Evolutionary conservation across 2,329 filamentous ascomycete genomes (phyloP), one percentile per base, ranked within the genome.

Genomic region (Claviceps fusiformis): DNA sequence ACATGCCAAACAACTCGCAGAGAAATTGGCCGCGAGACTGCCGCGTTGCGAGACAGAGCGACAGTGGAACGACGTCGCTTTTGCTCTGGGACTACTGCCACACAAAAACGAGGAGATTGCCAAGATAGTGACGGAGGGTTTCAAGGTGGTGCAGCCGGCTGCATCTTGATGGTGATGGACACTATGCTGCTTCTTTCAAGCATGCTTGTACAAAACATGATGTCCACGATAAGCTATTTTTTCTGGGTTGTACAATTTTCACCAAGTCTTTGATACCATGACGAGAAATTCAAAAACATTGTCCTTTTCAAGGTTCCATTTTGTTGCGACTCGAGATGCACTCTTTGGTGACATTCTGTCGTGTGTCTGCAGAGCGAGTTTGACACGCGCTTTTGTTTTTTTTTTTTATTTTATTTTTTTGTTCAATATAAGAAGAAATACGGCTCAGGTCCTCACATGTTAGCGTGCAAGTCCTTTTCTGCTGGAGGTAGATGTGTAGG

Each of bases 31-130:
- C 1, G 90, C 91, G 5, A 81, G 93, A 60, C 77, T 98, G 48
- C 77, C 80, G 1, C 80, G 92, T 50, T 96, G 91, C 65, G 91
- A 96, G 67, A 95, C 80, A 50, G 92, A 98, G 72, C 79, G 91
- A 59, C 91, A 97, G 68, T 98, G 93, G 93, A 95, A 92, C 66
- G 93, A 98, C 71, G 91, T 97, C 47, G 89, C 92, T 0, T 98
- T 90, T 73, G 91, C 91, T 3, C 73, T 98, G 57, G 89, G 89
- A 3, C 71, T 96, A 57, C 72, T 98, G 55, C 91, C 90, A 65
- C 93, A 98, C 68, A 95, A 93, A 75, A 92, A 92, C 63, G 89
- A 95, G 65, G 89, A 95, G 49, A 95, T 95, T 56, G 77, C 80
- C 57, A 93, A 90, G 74, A 67, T 85, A 57, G 77, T 95, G 19